A percentile compares a stretch with the other conserved stretches of the same genome.
phyloP scores from a whole-genome alignment of 2,329 filamentous ascomycete genomes.

The Pseudogymnoascus sp. region DNA sequence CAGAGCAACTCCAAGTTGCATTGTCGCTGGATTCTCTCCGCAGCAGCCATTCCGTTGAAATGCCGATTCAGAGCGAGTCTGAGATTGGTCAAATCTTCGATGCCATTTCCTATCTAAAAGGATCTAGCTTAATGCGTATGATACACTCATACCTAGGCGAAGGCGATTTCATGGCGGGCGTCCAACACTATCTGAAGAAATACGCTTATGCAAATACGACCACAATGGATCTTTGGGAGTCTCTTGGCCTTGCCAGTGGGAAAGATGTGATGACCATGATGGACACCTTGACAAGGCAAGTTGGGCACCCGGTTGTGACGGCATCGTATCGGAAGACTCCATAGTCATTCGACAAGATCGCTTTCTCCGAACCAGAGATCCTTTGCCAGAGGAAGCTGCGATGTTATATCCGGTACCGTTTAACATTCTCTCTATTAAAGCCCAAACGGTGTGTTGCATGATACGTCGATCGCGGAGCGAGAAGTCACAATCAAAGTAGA shows the following conservation, averaged over 20 bases:
- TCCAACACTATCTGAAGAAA: slow-evolving; percentile 60
- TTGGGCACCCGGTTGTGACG: slow-evolving; percentile 61
- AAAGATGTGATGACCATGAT: slow-evolving; percentile 62
- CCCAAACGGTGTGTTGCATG: slow-evolving; percentile 17
- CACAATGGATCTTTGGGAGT: slow-evolving; percentile 62
- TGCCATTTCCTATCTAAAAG: slow-evolving; percentile 67
- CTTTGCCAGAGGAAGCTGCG: slow-evolving; percentile 58
- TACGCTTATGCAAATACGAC: slow-evolving; percentile 57
- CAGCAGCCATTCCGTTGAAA: slow-evolving; percentile 64
- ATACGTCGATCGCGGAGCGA: slow-evolving; percentile 51
- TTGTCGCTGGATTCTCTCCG: slow-evolving; percentile 26
- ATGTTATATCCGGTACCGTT: slow-evolving; percentile 60
- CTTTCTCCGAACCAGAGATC: slow-evolving; percentile 59
- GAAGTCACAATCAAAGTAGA: slow-evolving; percentile 54
- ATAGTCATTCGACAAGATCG: slow-evolving; percentile 64
- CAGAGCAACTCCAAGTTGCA: no score
- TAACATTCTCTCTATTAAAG: slow-evolving; percentile 34
- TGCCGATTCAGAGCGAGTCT: slow-evolving; percentile 49
- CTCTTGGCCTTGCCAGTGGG: slow-evolving; percentile 59
- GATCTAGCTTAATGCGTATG: slow-evolving; percentile 65
- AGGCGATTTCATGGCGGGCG: slow-evolving; percentile 62
- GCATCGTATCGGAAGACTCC: slow-evolving; percentile 39
- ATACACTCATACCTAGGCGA: slow-evolving; percentile 64
- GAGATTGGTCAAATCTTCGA: slow-evolving; percentile 71
- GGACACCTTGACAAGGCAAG: slow-evolving; percentile 66